Percentiles rank a stretch among this genome's conserved stretches.
phyloP scores from a whole-genome alignment of 192 early-diverging fungal species.

The Irineochytrium annulatum region DNA sequence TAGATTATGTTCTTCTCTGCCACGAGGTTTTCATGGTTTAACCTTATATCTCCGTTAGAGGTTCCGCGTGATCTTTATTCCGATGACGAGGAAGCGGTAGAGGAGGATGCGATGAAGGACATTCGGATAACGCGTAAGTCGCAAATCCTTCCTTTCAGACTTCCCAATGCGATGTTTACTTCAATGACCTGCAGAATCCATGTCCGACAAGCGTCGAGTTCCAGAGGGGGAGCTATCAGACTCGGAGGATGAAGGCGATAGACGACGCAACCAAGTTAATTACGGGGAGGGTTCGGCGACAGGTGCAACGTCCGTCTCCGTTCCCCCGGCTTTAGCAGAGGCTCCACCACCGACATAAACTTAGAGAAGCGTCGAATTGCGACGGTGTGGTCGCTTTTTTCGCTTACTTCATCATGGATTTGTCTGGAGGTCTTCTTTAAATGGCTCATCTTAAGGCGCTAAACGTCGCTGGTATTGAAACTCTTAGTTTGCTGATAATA shows the following conservation, averaged over 20 bases:
- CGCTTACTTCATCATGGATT: too few species aligned
- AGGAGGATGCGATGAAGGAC: constrained; percentile 45
- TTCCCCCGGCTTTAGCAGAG: too few species aligned
- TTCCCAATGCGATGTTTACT: background rate
- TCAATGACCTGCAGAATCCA: constrained; percentile 40
- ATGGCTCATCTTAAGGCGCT: too few species aligned
- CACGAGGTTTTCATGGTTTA: background rate
- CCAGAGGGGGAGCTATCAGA: constrained; percentile 75
- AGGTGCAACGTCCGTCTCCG: too few species aligned
- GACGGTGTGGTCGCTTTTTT: too few species aligned
- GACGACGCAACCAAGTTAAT: constrained; percentile 25
- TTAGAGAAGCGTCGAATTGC: too few species aligned
- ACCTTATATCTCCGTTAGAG: too few species aligned
- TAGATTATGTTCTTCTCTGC: background rate
- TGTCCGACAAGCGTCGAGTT: constrained; percentile 58
- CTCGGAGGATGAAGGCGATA: constrained; percentile 65
- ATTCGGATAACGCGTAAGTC: constrained; percentile 59
- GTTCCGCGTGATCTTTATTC: constrained; percentile 67
- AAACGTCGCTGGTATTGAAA: too few species aligned
- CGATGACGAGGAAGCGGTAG: constrained; percentile 63
- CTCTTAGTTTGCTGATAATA: too few species aligned
- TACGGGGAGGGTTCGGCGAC: too few species aligned
- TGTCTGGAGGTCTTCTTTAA: too few species aligned
- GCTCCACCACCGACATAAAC: too few species aligned
- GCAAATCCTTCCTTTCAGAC: background rate